Evolutionary conservation across 495 filamentous ascomycete genomes (phyloP).

Genomic region (Xylaria nigripes): DNA sequence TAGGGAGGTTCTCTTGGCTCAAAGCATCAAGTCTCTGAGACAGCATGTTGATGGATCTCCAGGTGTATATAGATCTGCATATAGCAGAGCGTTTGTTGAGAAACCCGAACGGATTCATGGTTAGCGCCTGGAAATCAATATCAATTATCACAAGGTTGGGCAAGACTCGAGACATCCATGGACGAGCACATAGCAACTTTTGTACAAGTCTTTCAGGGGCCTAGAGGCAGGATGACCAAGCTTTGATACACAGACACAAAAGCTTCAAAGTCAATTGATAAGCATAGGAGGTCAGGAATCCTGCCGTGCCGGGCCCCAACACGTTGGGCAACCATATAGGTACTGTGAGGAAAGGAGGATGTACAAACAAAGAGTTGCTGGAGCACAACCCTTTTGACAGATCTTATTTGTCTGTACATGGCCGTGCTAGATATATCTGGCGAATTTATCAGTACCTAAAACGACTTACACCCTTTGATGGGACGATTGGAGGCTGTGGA

Average conservation of each 20-base stretch:
- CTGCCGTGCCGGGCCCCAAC: conserved; percentile 12
- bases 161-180: neutral
- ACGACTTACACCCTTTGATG: conserved; percentile 15
- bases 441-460: conserved; percentile 7
- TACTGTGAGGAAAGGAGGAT: conserved; percentile 9
- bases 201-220: neutral
- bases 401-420: neutral
- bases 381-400: conserved; percentile 6
- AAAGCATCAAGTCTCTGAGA: conserved; percentile 11
- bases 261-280: conserved; percentile 3
- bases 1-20: conserved; percentile 9
- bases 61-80: conserved; percentile 9
- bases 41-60: neutral
- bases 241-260: neutral
- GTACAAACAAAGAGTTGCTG: conserved; percentile 17
- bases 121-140: neutral
- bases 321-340: conserved; percentile 16
- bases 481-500: neutral
- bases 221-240: too few relatives aligned
- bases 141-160: neutral
- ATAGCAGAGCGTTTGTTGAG: conserved; percentile 11
- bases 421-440: conserved; percentile 3
- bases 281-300: conserved; percentile 16
- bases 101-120: neutral
- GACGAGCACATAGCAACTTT: conserved; percentile 5